Evolutionary conservation across 202 grass and related monocot species (phyloP), one percentile per base, ranked within the genome.

Genomic region (Schoenoplectus tabernaemontani): DNA sequence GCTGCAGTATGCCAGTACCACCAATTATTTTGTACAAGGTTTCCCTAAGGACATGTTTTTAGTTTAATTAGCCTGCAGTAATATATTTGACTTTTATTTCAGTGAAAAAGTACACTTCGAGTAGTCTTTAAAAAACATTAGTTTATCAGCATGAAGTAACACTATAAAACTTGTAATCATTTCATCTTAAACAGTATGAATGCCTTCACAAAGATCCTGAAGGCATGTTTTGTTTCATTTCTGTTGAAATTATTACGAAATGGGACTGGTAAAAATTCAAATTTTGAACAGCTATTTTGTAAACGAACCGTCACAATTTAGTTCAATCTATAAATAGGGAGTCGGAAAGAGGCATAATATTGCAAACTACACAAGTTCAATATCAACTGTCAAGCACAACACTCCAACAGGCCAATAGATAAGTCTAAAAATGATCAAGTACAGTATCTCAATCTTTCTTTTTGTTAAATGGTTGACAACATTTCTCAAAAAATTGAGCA

Each of bases 361-460:
- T 46, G 42, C 66, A 71, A 1, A 47, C 20, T 71, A 48, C 68
- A 72, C 23, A 17, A 32, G 43, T 32, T 72, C 13, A 0, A 0
- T 2, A 12, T 50, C 46, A 50, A 46, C 41, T 30, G n/a, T 46
- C 33, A 66, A 37, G 13, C 34, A 37, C 41, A 47, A 26, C 42
- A 48, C 41, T 3, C 17, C 6, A 67, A 39, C 33, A 67, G 10
- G 22, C 22, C 39, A 71, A 71, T 47, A 6, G n/a, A 48, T 15
- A 71, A 48, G 67, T 0, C 20, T 15, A 71, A 15, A 48, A 44
- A 28, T 71, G 41, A 71, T 71, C 4, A 30, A 26, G 43, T 71
- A 48, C 65, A 48, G 43, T 17, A 60, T 59, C 76, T 79, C 20
- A 79, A 60, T 79, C 77, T 44, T 79, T 79, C 38, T 79, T 63